Percentiles rank a stretch among this genome's conserved stretches.
These are phyloP conservation scores for Pichia sp. DNA, from an alignment of 1,139 yeast genomes.

Conservation along the genomic window DNA sequence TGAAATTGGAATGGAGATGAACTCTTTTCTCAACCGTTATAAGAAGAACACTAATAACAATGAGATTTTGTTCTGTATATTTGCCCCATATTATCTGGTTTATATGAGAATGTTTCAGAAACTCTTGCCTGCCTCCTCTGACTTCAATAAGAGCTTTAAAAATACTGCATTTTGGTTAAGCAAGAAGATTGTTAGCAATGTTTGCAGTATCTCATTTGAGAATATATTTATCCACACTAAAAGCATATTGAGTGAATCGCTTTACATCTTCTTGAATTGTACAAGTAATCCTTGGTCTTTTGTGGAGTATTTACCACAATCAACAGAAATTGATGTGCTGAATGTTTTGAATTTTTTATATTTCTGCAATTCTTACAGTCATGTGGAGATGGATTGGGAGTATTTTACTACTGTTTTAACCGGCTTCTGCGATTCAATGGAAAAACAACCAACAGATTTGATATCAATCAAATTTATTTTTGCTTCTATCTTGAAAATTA, in stretches of 20 bases:
- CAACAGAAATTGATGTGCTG: slow-evolving; percentile 13
- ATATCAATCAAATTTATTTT: slow-evolving; percentile 14
- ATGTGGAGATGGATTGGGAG: slow-evolving; percentile 29
- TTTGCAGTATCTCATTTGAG: slow-evolving; percentile 21
- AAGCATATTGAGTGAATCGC: slow-evolving; percentile 22
- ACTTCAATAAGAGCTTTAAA: slow-evolving; percentile 10
- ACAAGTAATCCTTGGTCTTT: slow-evolving; percentile 27
- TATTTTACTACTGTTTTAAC: slow-evolving; percentile 16
- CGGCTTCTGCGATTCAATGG: slow-evolving; percentile 14
- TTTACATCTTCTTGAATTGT: slow-evolving; percentile 20
- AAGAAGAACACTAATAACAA: slow-evolving; percentile 3
- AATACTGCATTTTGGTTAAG: slow-evolving; percentile 17
- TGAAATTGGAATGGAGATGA: slow-evolving; percentile 16
- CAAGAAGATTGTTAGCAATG: slow-evolving; percentile 17
- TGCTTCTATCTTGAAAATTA: slow-evolving; percentile 22
- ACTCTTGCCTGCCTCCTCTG: slow-evolving; percentile 16
- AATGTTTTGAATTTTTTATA: slow-evolving; percentile 24
- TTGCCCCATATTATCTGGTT: slow-evolving; percentile 25
- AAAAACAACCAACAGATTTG: neutral
- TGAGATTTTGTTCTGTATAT: slow-evolving; percentile 12
- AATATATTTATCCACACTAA: slow-evolving; percentile 14
- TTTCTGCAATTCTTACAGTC: slow-evolving; percentile 22
- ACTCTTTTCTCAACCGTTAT: slow-evolving; percentile 14
- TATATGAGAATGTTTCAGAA: slow-evolving; percentile 21
- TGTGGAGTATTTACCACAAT: slow-evolving; percentile 17